Percentiles rank a stretch among this genome's conserved stretches.
Conservation (phyloP, 495 filamentous ascomycete genomes). For the Sordaria brevicollis region DNA sequence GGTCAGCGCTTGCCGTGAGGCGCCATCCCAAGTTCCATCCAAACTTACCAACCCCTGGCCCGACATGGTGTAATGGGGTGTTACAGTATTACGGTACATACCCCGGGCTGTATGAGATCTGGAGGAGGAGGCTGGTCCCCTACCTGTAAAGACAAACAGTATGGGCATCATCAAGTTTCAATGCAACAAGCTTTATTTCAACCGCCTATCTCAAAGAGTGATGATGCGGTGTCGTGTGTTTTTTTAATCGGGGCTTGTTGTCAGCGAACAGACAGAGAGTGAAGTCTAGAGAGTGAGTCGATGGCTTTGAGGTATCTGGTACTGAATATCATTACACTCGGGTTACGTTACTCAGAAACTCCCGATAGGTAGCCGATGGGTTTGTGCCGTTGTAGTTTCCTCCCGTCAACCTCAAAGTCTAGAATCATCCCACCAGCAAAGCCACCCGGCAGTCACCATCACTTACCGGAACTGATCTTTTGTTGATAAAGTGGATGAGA, state of each 20-base stretch:
- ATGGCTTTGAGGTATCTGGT: not conserved
- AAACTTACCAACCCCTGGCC: not conserved
- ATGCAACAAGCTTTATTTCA: not conserved
- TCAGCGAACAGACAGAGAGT: not conserved
- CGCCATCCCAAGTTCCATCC: not conserved
- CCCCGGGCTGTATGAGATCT: not conserved
- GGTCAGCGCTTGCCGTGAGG: not conserved
- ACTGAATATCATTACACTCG: not conserved
- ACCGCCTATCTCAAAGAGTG: not conserved
- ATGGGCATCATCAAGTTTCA: not conserved
- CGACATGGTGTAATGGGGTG: not conserved
- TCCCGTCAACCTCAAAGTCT: not conserved
- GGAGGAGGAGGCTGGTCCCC: not conserved
- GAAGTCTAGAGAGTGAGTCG: not conserved
- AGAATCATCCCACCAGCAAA: not conserved
- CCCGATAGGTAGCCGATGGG: not conserved
- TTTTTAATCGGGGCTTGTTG: not conserved
- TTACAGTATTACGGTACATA: not conserved
- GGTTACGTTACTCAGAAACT: not conserved
- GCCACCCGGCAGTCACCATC: not conserved
- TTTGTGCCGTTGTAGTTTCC: not conserved
- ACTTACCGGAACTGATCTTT: not conserved
- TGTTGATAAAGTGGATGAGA: not conserved
- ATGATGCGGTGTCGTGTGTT: not conserved
- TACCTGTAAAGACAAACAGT: not conserved